A percentile compares a stretch with the other conserved stretches of the same genome.
Evolutionary conservation across 345 rosid species (phyloP).

Genomic region (Eucalyptus marginata): DNA sequence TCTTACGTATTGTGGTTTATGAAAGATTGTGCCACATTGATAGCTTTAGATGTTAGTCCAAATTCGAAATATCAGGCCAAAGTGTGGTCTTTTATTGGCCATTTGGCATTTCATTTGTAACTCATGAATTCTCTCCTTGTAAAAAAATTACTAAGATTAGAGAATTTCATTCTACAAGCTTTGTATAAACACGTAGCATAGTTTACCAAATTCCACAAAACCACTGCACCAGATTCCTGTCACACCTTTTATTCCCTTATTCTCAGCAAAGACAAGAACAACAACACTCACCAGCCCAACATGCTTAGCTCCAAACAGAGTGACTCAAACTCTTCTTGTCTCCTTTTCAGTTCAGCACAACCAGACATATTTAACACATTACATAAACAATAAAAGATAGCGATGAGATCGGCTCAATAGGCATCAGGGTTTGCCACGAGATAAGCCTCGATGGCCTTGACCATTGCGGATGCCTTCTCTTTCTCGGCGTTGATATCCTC

Average conservation of each 20-base stretch:
- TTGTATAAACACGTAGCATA: neutral
- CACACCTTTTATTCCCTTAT: neutral
- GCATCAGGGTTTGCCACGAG: slow-evolving; percentile 17
- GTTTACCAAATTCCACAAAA: neutral
- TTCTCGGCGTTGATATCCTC: slow-evolving; percentile 1
- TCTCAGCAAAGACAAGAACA: neutral
- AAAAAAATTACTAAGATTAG: neutral
- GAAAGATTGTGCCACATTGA: neutral
- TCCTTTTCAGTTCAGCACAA: neutral
- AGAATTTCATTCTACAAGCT: neutral
- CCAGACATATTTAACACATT: neutral
- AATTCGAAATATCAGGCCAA: neutral
- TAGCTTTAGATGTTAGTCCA: neutral
- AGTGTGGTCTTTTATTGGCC: no score
- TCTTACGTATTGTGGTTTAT: neutral
- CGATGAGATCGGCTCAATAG: neutral
- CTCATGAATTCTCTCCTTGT: no score
- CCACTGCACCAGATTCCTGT: neutral
- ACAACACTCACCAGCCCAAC: neutral
- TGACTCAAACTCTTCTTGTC: neutral
- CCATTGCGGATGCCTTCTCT: neutral
- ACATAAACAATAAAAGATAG: neutral
- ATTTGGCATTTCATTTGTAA: no score
- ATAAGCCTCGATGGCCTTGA: slow-evolving; percentile 20
- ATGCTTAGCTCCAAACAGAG: neutral